These are phyloP conservation scores for Piper betle DNA, from an alignment of 164 flowering plant genomes.

Conservation along the genomic window DNA sequence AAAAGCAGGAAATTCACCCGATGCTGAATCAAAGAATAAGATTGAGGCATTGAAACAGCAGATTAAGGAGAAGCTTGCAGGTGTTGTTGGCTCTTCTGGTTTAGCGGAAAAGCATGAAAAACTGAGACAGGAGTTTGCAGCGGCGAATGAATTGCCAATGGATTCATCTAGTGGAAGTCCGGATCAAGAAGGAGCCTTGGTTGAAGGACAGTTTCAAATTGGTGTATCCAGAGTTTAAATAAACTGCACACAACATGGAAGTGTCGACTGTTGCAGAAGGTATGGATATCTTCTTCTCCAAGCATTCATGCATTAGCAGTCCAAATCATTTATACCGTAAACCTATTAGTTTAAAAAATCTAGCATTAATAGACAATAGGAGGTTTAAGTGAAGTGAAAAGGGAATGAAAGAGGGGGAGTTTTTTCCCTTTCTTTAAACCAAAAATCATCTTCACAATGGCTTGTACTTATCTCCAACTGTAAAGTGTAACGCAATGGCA, in stretches of 20 bases:
- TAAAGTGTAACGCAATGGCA: no score
- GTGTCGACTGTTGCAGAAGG: neutral
- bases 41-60: conserved; percentile 41
- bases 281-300: neutral
- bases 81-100: conserved; percentile 29
- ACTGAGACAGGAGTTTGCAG: conserved; percentile 31
- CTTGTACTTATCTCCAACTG: no score
- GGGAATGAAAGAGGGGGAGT: no score
- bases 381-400: no score
- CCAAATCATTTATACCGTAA: no score
- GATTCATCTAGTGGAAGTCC: conserved; percentile 24
- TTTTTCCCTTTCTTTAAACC: no score
- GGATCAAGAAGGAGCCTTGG: conserved; percentile 8
- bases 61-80: conserved; percentile 43
- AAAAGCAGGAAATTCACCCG: conserved; percentile 43
- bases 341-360: no score
- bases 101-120: conserved; percentile 40
- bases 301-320: neutral
- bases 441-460: no score
- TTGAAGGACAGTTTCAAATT: conserved; percentile 13
- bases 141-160: conserved; percentile 10
- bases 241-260: conserved; percentile 6
- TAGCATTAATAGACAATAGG: no score
- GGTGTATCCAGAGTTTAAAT: conserved; percentile 21
- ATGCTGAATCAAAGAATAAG: conserved; percentile 30